These are phyloP conservation scores for Graphilbum ipis-grandicollis DNA, from an alignment of 2,329 filamentous ascomycete genomes.

Conservation along the genomic window DNA sequence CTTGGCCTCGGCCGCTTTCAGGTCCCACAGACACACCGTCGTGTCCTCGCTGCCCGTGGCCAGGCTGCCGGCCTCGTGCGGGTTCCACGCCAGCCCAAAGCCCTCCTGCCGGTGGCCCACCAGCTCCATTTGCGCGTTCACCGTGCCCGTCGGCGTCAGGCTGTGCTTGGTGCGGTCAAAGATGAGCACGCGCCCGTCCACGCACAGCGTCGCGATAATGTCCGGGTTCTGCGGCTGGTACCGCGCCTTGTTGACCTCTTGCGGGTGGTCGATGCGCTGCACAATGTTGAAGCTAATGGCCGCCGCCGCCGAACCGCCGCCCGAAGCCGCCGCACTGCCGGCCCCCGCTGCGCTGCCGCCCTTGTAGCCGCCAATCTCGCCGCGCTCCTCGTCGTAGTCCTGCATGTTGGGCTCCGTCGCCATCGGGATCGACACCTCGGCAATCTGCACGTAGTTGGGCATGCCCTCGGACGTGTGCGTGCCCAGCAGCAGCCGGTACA, in stretches of 20 bases:
- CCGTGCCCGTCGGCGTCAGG: slow-evolving; percentile 52
- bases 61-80: slow-evolving; percentile 62
- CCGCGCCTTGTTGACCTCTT: slow-evolving; percentile 95
- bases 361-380: slow-evolving; percentile 76
- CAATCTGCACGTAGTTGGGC: slow-evolving; percentile 87
- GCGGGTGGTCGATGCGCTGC: slow-evolving; percentile 90
- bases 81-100: slow-evolving; percentile 86
- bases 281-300: slow-evolving; percentile 79
- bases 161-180: slow-evolving; percentile 95
- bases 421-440: slow-evolving; percentile 83
- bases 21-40: slow-evolving; percentile 85
- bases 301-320: slow-evolving; percentile 19
- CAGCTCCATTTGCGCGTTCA: slow-evolving; percentile 71
- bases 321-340: slow-evolving; percentile 8
- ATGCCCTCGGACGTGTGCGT: slow-evolving; percentile 82
- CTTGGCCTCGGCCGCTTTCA: slow-evolving; percentile 42
- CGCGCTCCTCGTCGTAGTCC: slow-evolving; percentile 81
- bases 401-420: slow-evolving; percentile 53
- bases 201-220: slow-evolving; percentile 83
- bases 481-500: slow-evolving; percentile 79
- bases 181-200: slow-evolving; percentile 74
- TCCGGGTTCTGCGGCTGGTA: slow-evolving; percentile 97
- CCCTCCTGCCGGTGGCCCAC: slow-evolving; percentile 76
- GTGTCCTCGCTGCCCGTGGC: slow-evolving; percentile 84
- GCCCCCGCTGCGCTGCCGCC: background rate